Evolutionary conservation across 768 basidiomycete genomes (phyloP), one percentile per base, ranked within the genome.

Genomic region (Amyloporia xantha): DNA sequence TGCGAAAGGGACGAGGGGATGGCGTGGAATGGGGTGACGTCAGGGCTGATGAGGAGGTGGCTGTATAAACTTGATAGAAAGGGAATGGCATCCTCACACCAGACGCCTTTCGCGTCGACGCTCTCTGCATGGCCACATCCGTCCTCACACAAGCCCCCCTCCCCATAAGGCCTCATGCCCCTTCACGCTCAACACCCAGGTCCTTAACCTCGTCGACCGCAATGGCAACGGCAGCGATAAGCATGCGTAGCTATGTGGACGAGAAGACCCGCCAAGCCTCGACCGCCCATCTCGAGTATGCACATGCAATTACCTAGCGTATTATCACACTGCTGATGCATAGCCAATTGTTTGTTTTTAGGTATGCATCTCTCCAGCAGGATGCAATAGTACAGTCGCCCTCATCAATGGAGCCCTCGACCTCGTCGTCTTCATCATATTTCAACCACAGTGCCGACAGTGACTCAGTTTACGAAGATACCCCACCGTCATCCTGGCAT

Each of bases 71-170:
- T n/a, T 20, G 33, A 33, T 33, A 39, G 44, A 33, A 39, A 7
- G 7, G 10, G 38, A 39, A 13, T 19, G 17, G n/a, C n/a, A 33
- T 7, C 30, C 25, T 13, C 42, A n/a, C 42, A 12, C 44, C 10
- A 17, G 44, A 45, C 44, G 44, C 44, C 24, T 28, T 26, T 36
- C 33, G 33, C 38, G 7, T n/a, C 28, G 44, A 4, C 33, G 28
- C 44, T 19, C 33, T 19, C 21, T 45, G 44, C 44, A 45, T 45
- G 44, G 44, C 44, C 30, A n/a, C n/a, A n/a, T 20, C 20, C 27
- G 44, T 45, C 30, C 44, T 45, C 44, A 35, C 44, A 27, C 44
- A 45, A 19, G 4, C 33, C 17, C 30, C 42, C 44, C 10, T 45
- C 30, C 44, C 44, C 19, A 45, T 24, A 13, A 35, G 17, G n/a